Evolutionary conservation across 257 asterid genomes (phyloP), one percentile per base, ranked within the genome.

Genomic region (Handroanthus guayacan): DNA sequence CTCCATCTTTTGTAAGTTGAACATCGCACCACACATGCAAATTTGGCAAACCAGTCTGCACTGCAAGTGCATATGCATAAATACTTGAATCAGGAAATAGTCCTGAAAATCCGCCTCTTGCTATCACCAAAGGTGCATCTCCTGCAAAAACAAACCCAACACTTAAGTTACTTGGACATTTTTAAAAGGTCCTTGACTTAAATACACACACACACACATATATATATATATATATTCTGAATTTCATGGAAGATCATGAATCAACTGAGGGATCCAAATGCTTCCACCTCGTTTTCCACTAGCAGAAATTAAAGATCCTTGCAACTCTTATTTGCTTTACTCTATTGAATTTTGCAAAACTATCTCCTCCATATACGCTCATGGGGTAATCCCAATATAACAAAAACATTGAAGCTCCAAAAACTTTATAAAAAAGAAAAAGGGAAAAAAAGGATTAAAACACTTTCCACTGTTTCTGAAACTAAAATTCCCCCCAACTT

Each of bases 81-180:
- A 2, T 51, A 78, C 97, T 93, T 25, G 97, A 91, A 60, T 83
- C 97, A 7, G 97, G 93, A 79, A 93, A 85, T 62, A 89, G 1
- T 60, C 97, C 98, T 2, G 97, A 91, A 86, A 86, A 86, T 86
- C 98, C 97, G 50, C 96, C 97, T 16, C 86, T 86, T 62, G 97
- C 97, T 52, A 91, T 65, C 63, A 89, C 98, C 80, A 87, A 63
- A 16, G 98, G 98, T 1, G 79, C 85, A 64, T 80, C 78, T 65
- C 98, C 97, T 93, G 92, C 75, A 71, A 80, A 55, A 69, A 31
- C 62, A 66, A 64, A 44, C 68, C 11, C 47, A 61, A 7, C 31
- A 61, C 11, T 39, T 71, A 20, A 67, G 52, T 54, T 62, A 25
- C 63, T 54, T 51, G 25, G 63, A 48, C 20, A 13, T 47, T 50